Evolutionary conservation across 352 stramenopile genomes (phyloP), one percentile per base, ranked within the genome.

Genomic region (Thalassiosira livingstoniorum): DNA sequence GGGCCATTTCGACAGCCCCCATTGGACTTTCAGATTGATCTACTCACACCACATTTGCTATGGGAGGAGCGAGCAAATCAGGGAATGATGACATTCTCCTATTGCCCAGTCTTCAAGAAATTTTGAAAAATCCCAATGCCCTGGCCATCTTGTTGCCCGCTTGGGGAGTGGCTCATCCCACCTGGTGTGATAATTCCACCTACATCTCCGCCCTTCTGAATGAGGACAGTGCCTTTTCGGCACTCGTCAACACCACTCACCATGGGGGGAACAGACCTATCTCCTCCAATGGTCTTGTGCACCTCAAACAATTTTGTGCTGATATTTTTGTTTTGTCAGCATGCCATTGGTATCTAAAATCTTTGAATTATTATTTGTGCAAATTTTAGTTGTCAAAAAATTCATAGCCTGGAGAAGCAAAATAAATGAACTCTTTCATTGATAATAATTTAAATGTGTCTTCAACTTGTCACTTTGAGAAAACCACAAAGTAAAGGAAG

Each of bases 61-160:
- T 23, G n/a, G 39, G 39, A 21, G 13, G 5, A 0, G 21, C 47
- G 13, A 72, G 13, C 11, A 54, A 13, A 18, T 43, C 76, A 21
- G 68, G 71, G 3, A 63, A 87, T 11, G 88, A 94, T 51, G 82
- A 81, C 27, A 92, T 95, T 54, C n/a, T 93, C 5, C 69, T 95
- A n/a, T 39, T 93, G 13, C 87, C 88, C 11, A 82, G 65, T 58
- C 66, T 95, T 1, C 88, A 94, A 71, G 91, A 95, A 77, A 94
- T 95, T 45, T 91, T 80, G 37, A 68, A 78, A 11, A 95, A 95
- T 83, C 91, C 91, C 15, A 90, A 95, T 82, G 91, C 90, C 1
- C 64, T 94, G 23, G 89, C 78, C 60, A 94, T 95, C 47, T 88
- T 92, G 18, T 90, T 90, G 23, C 57, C 88, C 2, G 53, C 85